Percentiles rank a stretch among this genome's conserved stretches.
Conservation (phyloP, 495 filamentous ascomycete species). For the Annulohypoxylon stygium region DNA sequence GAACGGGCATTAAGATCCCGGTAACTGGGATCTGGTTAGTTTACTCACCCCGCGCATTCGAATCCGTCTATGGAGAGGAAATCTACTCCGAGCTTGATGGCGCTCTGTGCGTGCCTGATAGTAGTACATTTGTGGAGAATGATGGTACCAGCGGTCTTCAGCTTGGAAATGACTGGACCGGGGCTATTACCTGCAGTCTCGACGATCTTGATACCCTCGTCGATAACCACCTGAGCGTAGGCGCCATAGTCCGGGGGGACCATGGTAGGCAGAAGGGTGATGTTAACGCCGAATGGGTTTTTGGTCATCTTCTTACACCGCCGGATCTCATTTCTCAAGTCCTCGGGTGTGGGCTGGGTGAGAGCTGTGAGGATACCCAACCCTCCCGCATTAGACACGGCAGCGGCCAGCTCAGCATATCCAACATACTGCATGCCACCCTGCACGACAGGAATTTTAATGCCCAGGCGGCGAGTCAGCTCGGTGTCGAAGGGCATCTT, state of each 20-base stretch:
- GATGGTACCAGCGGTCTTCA: conserved; percentile 82
- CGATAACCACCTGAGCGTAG: conserved; percentile 92
- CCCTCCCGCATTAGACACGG: conserved; percentile 94
- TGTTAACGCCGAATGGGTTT: conserved; percentile 94
- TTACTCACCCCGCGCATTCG: conserved; percentile 89
- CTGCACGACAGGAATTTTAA: conserved; percentile 94
- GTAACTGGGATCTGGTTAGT: conserved; percentile 20
- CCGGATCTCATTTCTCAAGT: conserved; percentile 92
- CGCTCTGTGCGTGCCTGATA: conserved; percentile 90
- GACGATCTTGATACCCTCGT: conserved; percentile 93
- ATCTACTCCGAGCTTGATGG: conserved; percentile 94
- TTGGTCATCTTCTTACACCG: conserved; percentile 86
- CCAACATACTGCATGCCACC: conserved; percentile 88
- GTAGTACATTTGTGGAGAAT: conserved; percentile 99
- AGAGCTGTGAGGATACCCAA: conserved; percentile 94
- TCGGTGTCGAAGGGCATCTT: conserved; percentile 93
- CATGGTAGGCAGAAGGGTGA: conserved; percentile 92
- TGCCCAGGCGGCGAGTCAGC: conserved; percentile 89
- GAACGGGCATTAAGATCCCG: conserved; percentile 17
- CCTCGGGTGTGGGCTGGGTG: conserved; percentile 93
- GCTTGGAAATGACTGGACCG: conserved; percentile 87
- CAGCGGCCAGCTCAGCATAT: conserved; percentile 91
- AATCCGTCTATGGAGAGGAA: conserved; percentile 98
- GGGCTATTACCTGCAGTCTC: conserved; percentile 97
- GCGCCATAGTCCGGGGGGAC: conserved; percentile 91